Evolutionary conservation across 768 basidiomycete genomes (phyloP), one percentile per base, ranked within the genome.

Genomic region (Lactarius pseudohatsudake): DNA sequence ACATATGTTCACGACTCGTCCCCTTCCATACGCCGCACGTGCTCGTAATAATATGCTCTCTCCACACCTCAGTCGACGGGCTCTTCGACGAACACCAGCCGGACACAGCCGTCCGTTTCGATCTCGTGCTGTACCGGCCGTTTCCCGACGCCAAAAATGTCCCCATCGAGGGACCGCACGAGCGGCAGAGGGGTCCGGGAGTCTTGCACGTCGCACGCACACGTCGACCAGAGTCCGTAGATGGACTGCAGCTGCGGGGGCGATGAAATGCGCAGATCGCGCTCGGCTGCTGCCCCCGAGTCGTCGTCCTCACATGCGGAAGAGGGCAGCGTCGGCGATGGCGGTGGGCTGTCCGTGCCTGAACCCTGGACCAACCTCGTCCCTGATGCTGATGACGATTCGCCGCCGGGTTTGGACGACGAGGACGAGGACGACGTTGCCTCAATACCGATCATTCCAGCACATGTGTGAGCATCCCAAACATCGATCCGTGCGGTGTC

Each of bases 91-190:
- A 67, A 67, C 16, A 64, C 66, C 32, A 67, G 40, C 34, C 53
- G 50, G 32, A 67, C 53, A 28, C 62, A 64, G 6, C 62, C 66
- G 22, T 67, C 66, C 53, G n/a, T 56, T 30, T 67, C 62, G 38
- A 67, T 45, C n/a, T 67, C 62, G 2, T 40, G 62, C 57, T 67
- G 66, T 26, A 67, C 62, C 26, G 62, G 66, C 28, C 62, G 50
- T 43, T 67, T 67, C 22, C 66, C 66, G 8, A 59, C 57, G 30
- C 66, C 66, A 6, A 67, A 67, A 32, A 67, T 67, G 43, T 67
- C 62, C 0, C 62, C 62, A 22, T 64, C 66, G 26, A 67, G 11
- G 9, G 6, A 36, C 13, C 40, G 43, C 9, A 40, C 32, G 16
- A 59, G 34, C 36, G 50, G 58, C 34, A 38, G 22, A 2, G 13